Conservation (phyloP, 106 monocot genomes). For the Narthecium ossifragum region DNA sequence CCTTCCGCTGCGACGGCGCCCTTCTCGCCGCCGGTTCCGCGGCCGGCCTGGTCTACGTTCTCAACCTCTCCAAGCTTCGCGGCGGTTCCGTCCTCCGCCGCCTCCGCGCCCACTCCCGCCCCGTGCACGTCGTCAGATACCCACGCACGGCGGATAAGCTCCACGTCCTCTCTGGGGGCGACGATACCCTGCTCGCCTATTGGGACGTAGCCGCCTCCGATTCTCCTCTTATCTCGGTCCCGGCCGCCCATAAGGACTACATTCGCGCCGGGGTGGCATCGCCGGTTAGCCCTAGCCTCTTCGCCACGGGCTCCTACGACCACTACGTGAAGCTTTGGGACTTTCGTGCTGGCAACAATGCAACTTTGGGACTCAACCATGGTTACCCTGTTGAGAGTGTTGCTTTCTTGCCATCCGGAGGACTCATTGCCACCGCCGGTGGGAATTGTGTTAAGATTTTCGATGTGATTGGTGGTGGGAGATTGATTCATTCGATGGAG, state of each 20-base stretch:
- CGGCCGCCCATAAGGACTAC: slow-evolving; percentile 76
- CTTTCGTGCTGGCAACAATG: slow-evolving; percentile 24
- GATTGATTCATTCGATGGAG: slow-evolving; percentile 71
- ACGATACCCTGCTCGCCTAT: slow-evolving; percentile 69
- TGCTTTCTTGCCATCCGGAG: slow-evolving; percentile 81
- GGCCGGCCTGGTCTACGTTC: slow-evolving; percentile 61
- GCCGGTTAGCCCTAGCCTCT: slow-evolving; percentile 44
- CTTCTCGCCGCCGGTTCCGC: slow-evolving; percentile 66
- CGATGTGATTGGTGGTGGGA: slow-evolving; percentile 82
- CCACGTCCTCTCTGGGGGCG: slow-evolving; percentile 83
- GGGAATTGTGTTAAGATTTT: slow-evolving; percentile 81
- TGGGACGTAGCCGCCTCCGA: slow-evolving; percentile 88
- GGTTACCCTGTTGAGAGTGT: slow-evolving; percentile 70
- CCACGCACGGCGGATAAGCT: slow-evolving; percentile 60
- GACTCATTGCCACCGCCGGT: slow-evolving; percentile 77
- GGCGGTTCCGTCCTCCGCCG: slow-evolving; percentile 49
- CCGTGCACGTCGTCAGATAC: slow-evolving; percentile 69
- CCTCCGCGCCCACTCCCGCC: slow-evolving; percentile 57
- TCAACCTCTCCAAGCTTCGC: slow-evolving; percentile 39
- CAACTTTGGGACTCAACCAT: slow-evolving; percentile 37
- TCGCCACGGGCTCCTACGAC: slow-evolving; percentile 92
- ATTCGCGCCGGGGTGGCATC: slow-evolving; percentile 72
- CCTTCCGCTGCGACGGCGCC: slow-evolving; percentile 86
- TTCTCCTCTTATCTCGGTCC: slow-evolving; percentile 33
- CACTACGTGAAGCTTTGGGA: slow-evolving; percentile 82